Evolutionary conservation across 768 basidiomycete species (phyloP), one percentile per base, ranked within the genome.

Genomic region (Trametes meyenii): DNA sequence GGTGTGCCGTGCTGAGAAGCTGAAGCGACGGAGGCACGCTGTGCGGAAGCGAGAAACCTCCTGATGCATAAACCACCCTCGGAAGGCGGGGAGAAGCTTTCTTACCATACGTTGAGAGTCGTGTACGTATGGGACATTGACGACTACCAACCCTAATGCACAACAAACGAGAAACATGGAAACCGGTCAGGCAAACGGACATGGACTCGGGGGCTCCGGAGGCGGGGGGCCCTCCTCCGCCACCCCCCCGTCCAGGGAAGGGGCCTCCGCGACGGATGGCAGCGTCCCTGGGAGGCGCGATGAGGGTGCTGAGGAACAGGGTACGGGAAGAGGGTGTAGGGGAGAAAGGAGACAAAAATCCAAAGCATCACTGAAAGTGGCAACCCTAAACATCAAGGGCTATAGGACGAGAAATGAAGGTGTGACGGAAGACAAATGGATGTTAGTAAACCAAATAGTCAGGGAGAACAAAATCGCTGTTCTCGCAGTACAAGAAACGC

Each of bases 1-100:
- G 49, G 35, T 17, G 49, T 50, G 49, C 49, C 49, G 33, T 10
- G 49, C 49, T 16, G 49, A 50, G 49, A 50, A 29, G 49, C 49
- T 50, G 33, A 50, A 50, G 49, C 49, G n/a, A n/a, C 7, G 3
- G n/a, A n/a, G 43, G 43, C 4, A n/a, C 10, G 43, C 5, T 12
- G n/a, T 19, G n/a, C 43, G 39, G 17, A 40, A 12, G 43, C 43
- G 10, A 3, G 3, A 44, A 21, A 17, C n/a, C 4, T 3, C 43
- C 43, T 16, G 4, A 21, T 10, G 43, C 43, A 44, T n/a, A 12
- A n/a, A 13, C 43, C 3, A 16, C 43, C n/a, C 2, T n/a, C n/a
- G n/a, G 43, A 3, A 3, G n/a, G 8, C n/a, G 2, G n/a, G 43
- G 43, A 12, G 11, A 44, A 4, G n/a, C 8, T 10, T 44, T 7